Percentiles rank a stretch among this genome's conserved stretches.
Conservation (phyloP, 805 yeast species). For the Lipomyces oligophaga region DNA sequence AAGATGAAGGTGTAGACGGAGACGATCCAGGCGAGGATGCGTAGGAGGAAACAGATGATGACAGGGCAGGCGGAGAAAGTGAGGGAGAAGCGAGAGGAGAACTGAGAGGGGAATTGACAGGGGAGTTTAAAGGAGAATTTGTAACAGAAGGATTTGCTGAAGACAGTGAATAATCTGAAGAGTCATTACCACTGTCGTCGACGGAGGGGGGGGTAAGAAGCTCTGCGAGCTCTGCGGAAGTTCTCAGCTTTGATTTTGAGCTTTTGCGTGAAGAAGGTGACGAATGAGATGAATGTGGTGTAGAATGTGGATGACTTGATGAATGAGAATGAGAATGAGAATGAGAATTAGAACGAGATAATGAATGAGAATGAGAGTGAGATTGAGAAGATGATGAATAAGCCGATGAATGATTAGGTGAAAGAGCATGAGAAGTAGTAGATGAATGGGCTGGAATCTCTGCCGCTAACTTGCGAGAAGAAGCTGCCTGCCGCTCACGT, state of each 20-base stretch:
- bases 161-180: too few species aligned
- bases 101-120: neutral
- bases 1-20: conserved; percentile 13
- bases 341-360: neutral
- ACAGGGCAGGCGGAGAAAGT: conserved; percentile 18
- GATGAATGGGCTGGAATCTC: too few species aligned
- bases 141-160: neutral
- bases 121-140: neutral
- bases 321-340: too few species aligned
- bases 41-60: conserved; percentile 12
- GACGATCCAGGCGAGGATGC: conserved; percentile 19
- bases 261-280: neutral
- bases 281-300: neutral
- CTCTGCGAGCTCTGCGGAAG: conserved; percentile 18
- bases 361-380: too few species aligned
- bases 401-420: neutral
- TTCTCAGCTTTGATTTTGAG: neutral
- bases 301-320: neutral
- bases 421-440: neutral
- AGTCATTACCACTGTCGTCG: conserved; percentile 18
- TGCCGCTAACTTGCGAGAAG: too few species aligned
- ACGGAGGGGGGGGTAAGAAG: conserved; percentile 24
- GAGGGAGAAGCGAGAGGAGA: conserved; percentile 11
- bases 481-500: neutral
- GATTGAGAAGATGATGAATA: neutral